Conservation (phyloP, 75 land plant genomes). For the Gnetum montanum region DNA sequence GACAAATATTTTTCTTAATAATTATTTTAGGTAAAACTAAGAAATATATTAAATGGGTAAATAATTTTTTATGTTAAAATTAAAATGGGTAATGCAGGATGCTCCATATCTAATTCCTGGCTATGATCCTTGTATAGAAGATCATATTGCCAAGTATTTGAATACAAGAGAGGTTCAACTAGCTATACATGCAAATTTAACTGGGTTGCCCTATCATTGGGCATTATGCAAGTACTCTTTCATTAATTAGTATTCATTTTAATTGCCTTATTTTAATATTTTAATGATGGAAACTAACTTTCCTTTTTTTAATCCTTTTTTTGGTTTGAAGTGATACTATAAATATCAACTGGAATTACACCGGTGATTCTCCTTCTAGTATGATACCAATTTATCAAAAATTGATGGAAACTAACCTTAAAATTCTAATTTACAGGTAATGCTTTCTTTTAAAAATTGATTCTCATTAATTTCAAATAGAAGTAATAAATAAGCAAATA, state of each 20-base stretch:
- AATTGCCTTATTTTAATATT: background rate
- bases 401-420: conserved; percentile 62
- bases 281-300: background rate
- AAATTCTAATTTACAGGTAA: conserved; percentile 81
- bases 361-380: conserved; percentile 48
- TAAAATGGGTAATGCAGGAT: background rate
- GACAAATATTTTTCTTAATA: background rate
- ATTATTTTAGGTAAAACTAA: background rate
- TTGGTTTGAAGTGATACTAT: conserved; percentile 37
- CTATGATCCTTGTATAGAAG: conserved; percentile 55
- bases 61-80: background rate
- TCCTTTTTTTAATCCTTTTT: background rate
- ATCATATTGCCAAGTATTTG: conserved; percentile 30
- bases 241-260: conserved; percentile 15
- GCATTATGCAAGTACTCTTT: conserved; percentile 35
- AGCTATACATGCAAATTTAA: conserved; percentile 64
- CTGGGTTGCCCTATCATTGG: conserved; percentile 35
- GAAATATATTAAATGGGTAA: background rate
- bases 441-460: background rate
- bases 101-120: background rate
- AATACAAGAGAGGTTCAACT: conserved; percentile 54
- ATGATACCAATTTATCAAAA: conserved; percentile 77
- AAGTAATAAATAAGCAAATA: background rate
- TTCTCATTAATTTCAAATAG: background rate
- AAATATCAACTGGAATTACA: background rate